Base-by-base conservation (phyloP, 495 filamentous ascomycete species). In the Sphaerosporella brunnea region DNA sequence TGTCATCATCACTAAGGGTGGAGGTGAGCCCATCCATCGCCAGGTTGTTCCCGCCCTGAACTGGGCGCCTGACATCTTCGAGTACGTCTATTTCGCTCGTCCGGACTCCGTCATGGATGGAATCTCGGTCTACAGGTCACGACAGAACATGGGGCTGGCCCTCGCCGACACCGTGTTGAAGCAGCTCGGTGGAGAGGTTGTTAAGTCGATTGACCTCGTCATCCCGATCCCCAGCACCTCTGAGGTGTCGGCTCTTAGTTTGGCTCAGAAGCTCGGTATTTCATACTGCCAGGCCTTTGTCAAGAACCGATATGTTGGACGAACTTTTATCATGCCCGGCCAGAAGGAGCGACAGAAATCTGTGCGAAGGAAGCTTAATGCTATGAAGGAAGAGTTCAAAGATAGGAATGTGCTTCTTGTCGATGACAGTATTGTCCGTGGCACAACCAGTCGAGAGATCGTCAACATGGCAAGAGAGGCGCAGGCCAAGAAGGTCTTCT, bases 221-320 rank as follows among this genome's bases (percentile, higher is more conserved):
- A 92, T 93, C 49, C 84, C 84, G 0, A 87, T 93, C 46, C 84
- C 84, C 0, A 84, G 88, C 53, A 92, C 84, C 0, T 78, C 78
- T 0, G 90, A 86, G 45, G 92, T 82, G 0, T 82, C 84, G 2
- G 90, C 88, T 0, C 75, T 80, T 5, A 75, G 75, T 37, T 77
- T 95, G 5, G 79, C 92, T 13, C 75, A 80, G 56, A 69, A 72
- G 30, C 67, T 95, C 23, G 72, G 78, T 51, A 88, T 81, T 51
- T 82, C 83, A 2, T 92, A 84, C 62, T 81, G 74, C 49, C 83
- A 84, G 54, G 83, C 74, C 9, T 87, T 94, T 53, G 79, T 93
- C 49, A 95, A 94, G 72, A 95, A 95, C 64, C 76, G 88, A 41
- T 96, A 95, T 63, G 82, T 96, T 40, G 92, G 87, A 71, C 78